phyloP scores from a whole-genome alignment of 768 basidiomycete species.

The Cyclocybe aegerita region DNA sequence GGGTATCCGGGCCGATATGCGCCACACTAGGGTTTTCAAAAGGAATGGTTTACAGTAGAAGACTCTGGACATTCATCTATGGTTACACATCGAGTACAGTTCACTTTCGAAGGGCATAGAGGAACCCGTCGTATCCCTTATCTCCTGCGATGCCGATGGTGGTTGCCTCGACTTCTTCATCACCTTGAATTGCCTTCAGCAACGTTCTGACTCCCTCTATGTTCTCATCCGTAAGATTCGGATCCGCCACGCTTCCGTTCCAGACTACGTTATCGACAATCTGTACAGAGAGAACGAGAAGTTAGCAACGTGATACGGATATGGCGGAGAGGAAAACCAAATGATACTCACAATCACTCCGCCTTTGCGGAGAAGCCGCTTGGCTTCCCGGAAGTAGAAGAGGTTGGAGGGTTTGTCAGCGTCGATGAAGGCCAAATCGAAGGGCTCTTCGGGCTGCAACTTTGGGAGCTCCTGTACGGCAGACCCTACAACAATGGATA shows the following conservation, averaged over 20 bases:
- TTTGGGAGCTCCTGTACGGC: conserved; percentile 48
- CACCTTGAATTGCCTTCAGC: conserved; percentile 43
- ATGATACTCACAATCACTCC: conserved; percentile 53
- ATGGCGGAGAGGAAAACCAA: neutral
- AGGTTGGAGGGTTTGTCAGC: conserved; percentile 59
- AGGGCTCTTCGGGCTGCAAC: conserved; percentile 45
- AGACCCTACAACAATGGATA: conserved; percentile 48
- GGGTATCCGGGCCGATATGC: no score
- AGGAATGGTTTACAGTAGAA: no score
- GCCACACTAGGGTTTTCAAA: no score
- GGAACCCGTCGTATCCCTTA: conserved; percentile 55
- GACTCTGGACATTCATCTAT: no score
- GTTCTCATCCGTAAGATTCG: conserved; percentile 24
- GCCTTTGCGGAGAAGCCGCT: conserved; percentile 56
- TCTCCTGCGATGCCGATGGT: conserved; percentile 49
- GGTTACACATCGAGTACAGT: no score
- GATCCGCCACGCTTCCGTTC: conserved; percentile 43
- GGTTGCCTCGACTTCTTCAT: conserved; percentile 52
- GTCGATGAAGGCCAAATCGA: conserved; percentile 74
- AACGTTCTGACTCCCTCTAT: conserved; percentile 48
- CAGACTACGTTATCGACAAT: conserved; percentile 66
- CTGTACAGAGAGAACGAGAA: conserved; percentile 22
- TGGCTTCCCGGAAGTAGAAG: conserved; percentile 56
- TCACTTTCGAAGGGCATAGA: conserved; percentile 43
- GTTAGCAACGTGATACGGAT: no score